These are phyloP conservation scores for Aschersonia sp. DNA, from an alignment of 2,329 filamentous ascomycete species.

Conservation along the genomic window DNA sequence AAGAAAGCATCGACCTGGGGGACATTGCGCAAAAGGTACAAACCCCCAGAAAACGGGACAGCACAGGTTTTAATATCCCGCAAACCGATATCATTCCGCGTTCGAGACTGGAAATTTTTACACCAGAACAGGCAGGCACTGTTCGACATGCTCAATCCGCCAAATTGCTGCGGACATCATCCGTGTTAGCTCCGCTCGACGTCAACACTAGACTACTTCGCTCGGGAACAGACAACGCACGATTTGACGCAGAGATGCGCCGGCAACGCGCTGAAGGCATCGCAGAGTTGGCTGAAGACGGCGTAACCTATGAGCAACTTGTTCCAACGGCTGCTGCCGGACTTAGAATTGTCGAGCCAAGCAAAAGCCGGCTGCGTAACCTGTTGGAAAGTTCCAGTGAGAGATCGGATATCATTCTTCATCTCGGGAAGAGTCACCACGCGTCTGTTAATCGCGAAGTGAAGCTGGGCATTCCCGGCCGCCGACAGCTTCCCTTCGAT, in stretches of 20 bases:
- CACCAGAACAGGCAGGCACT: neutral
- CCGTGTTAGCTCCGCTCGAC: conserved; percentile 22
- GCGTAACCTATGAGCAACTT: conserved; percentile 10
- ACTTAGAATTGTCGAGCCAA: neutral
- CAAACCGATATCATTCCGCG: conserved; percentile 1
- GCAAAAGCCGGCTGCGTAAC: conserved; percentile 16
- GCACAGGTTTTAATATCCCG: conserved; percentile 8
- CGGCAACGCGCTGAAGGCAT: neutral
- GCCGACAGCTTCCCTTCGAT: conserved; percentile 27
- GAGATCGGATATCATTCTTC: neutral
- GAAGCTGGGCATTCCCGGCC: conserved; percentile 19
- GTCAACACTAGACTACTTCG: conserved; percentile 15
- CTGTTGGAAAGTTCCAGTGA: conserved; percentile 15
- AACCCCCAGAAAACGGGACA: conserved; percentile 21
- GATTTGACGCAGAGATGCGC: conserved; percentile 1
- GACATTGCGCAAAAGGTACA: conserved; percentile 16
- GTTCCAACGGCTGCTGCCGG: conserved; percentile 1
- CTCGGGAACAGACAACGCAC: conserved; percentile 10
- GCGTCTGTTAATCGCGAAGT: neutral
- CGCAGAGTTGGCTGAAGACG: conserved; percentile 31
- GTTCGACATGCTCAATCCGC: conserved; percentile 1
- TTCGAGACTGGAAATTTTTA: neutral
- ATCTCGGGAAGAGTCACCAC: neutral
- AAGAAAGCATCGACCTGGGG: conserved; percentile 46
- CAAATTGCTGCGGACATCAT: conserved; percentile 7